These are phyloP conservation scores for Tubosaeta sp. DNA, from an alignment of 768 basidiomycete genomes.

Conservation along the genomic window DNA sequence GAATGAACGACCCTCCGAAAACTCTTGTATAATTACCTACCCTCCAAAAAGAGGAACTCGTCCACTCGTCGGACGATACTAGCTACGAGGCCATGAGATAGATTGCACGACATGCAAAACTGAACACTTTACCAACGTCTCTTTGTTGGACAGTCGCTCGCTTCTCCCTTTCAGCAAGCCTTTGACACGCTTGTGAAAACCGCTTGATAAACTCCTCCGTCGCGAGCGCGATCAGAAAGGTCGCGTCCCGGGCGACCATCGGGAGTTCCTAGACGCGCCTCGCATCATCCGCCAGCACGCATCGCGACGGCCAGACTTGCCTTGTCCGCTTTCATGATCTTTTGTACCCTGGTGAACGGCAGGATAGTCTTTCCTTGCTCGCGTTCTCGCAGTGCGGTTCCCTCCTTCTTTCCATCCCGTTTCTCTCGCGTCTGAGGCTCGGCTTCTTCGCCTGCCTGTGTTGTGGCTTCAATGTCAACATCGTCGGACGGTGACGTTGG, in stretches of 20 bases:
- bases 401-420: constrained; percentile 22
- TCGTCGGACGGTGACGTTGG: constrained; percentile 7
- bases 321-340: constrained; percentile 83
- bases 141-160: constrained; percentile 71
- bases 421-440: constrained; percentile 8
- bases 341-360: constrained; percentile 75
- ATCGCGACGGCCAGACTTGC: constrained; percentile 32
- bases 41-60: constrained; percentile 77
- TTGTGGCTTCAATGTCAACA: constrained; percentile 10
- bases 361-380: constrained; percentile 67
- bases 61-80: constrained; percentile 61
- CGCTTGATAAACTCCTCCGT: constrained; percentile 86
- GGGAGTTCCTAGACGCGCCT: constrained; percentile 58
- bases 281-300: not conserved
- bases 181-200: constrained; percentile 66
- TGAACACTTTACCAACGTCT: constrained; percentile 61
- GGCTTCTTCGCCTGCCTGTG: constrained; percentile 1
- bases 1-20: not conserved
- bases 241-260: constrained; percentile 71
- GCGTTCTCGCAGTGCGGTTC: constrained; percentile 21
- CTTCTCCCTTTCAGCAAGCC: constrained; percentile 65
- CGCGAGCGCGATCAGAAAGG: constrained; percentile 74
- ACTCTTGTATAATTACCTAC: constrained; percentile 31
- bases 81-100: constrained; percentile 36
- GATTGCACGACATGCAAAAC: not conserved